Conservation (phyloP, 2,329 filamentous ascomycete species). For the Zasmidium cellare region DNA sequence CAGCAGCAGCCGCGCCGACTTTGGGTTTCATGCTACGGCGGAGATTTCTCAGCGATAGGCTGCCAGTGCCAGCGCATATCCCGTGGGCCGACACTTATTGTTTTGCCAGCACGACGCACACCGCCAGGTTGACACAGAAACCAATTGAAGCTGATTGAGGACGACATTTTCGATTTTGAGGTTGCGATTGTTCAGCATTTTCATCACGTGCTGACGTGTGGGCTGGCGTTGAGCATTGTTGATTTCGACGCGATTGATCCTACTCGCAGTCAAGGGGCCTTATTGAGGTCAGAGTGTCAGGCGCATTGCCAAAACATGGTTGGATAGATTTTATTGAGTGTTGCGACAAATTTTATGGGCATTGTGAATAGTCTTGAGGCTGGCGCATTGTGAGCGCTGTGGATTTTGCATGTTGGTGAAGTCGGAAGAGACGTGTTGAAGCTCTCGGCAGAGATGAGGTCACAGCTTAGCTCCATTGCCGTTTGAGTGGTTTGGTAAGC, state of each 20-base stretch:
- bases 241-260: background rate
- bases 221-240: background rate
- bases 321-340: background rate
- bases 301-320: background rate
- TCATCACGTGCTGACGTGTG: slow-evolving; percentile 3
- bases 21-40: slow-evolving; percentile 5
- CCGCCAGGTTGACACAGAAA: slow-evolving; percentile 8
- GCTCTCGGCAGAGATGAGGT: background rate
- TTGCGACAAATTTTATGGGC: background rate
- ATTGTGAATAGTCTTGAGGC: background rate
- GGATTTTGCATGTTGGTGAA: background rate
- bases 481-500: background rate
- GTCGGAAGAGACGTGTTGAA: background rate
- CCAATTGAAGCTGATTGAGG: background rate
- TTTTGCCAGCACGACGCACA: background rate
- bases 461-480: background rate
- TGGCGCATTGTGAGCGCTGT: background rate
- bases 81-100: background rate
- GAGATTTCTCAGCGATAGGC: slow-evolving; percentile 6
- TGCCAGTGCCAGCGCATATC: slow-evolving; percentile 6
- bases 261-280: background rate
- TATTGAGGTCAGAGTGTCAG: background rate
- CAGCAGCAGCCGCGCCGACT: background rate
- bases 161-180: background rate
- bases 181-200: background rate